Base-by-base conservation (phyloP, 345 rosid species). In the Eucalyptus coolabah region DNA sequence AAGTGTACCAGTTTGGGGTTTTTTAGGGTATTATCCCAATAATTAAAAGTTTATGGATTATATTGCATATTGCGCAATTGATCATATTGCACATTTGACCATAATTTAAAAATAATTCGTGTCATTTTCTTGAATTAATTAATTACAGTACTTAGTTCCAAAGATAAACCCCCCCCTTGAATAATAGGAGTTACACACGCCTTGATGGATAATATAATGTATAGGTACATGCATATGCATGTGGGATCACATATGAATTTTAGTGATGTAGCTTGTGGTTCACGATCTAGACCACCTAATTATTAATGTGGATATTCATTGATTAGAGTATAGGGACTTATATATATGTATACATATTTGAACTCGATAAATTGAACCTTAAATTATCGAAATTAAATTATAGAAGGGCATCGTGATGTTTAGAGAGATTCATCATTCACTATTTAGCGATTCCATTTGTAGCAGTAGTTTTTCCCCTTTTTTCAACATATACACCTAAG, bases 31-130 rank as follows among this genome's bases (percentile, higher is more conserved):
- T n/a, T n/a, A n/a, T n/a, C n/a, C n/a, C n/a, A n/a, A n/a, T n/a
- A n/a, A n/a, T n/a, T 53, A 18, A 53, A 53, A 56, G 0, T 23
- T 56, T 0, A 56, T 9, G 28, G 2, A 56, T 56, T 9, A 9
- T 56, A 23, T 56, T 56, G 0, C 3, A 23, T 4, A 0, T 23
- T 0, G 5, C 0, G 3, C 28, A 56, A 56, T 21, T 5, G 1
- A 56, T 0, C 63, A 21, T 56, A 56, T 56, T 23, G 6, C 63
- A 23, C 1, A 1, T 56, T 56, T 56, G 63, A 24, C 6, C 63
- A 23, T 0, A 56, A 9, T 9, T 9, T 21, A 23, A 0, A 56
- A 23, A 56, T 9, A 23, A 10, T 24, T 24, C 7, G 59, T 9
- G 12, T 9, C 28, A 56, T 23, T 56, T 23, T 56, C 12, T 56